A percentile compares a stretch with the other conserved stretches of the same genome.
phyloP scores from a whole-genome alignment of 179 eudicot species.

The Vitellaria paradoxa region DNA sequence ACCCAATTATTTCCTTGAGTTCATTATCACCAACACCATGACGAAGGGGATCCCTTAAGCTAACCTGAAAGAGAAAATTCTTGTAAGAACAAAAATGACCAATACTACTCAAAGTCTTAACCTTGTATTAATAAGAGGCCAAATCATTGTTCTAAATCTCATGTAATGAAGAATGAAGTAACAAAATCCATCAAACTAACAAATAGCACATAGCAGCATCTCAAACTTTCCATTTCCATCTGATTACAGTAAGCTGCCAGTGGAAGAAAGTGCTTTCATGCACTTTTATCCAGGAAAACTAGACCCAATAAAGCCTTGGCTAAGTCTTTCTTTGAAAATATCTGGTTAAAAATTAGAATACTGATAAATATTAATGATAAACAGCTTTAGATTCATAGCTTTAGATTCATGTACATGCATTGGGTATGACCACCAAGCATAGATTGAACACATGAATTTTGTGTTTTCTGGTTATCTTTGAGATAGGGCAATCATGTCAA shows the following conservation, averaged over 20 bases:
- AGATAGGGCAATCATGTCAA: background rate
- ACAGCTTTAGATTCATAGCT: background rate
- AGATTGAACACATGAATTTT: background rate
- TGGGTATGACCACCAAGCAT: background rate
- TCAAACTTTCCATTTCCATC: background rate
- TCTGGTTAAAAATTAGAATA: background rate
- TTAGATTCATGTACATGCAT: background rate
- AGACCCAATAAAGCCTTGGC: background rate
- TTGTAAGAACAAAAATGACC: background rate
- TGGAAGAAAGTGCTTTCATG: background rate
- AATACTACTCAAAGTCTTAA: background rate
- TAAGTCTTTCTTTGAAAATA: slow-evolving; percentile 2
- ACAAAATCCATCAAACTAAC: background rate
- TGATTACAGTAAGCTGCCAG: background rate
- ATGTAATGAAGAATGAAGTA: background rate
- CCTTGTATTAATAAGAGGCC: background rate
- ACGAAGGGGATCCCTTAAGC: slow-evolving; percentile 94
- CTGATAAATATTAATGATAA: background rate
- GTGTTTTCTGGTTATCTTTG: background rate
- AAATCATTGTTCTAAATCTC: slow-evolving; percentile 2
- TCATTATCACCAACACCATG: slow-evolving; percentile 66
- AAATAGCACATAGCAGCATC: slow-evolving; percentile 3
- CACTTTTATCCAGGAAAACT: background rate
- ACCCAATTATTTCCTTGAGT: slow-evolving; percentile 75
- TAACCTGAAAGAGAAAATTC: slow-evolving; percentile 47